A percentile compares a stretch with the other conserved stretches of the same genome.
Conservation (phyloP, 768 basidiomycete genomes). For the Leccinum truebloodii region DNA sequence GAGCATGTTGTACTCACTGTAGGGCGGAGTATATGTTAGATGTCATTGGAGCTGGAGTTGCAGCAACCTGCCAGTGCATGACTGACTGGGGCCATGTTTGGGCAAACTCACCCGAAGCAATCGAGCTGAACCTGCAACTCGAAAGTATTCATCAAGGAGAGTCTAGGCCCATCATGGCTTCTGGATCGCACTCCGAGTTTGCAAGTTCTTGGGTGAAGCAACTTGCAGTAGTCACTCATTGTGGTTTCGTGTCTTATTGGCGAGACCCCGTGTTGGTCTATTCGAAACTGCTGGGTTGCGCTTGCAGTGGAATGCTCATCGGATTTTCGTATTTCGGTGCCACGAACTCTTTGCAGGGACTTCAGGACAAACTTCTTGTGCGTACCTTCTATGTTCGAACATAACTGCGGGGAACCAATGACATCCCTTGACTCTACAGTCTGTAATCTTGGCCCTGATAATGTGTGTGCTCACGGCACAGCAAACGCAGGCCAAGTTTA, state of each 20-base stretch:
- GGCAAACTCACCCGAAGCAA: slow-evolving; percentile 45
- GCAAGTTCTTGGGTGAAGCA: slow-evolving; percentile 43
- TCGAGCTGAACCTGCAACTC: slow-evolving; percentile 41
- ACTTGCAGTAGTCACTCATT: slow-evolving; percentile 29
- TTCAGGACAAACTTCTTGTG: slow-evolving; percentile 46
- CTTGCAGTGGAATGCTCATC: slow-evolving; percentile 37
- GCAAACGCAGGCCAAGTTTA: slow-evolving; percentile 61
- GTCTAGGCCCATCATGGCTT: slow-evolving; percentile 22
- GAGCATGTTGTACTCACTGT: neutral
- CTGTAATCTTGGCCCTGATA: slow-evolving; percentile 53
- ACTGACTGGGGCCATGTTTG: slow-evolving; percentile 54
- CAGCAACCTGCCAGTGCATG: slow-evolving; percentile 34
- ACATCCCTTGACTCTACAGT: slow-evolving; percentile 27
- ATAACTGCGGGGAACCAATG: neutral
- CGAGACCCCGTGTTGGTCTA: slow-evolving; percentile 42
- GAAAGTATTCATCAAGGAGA: slow-evolving; percentile 44
- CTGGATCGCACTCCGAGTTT: slow-evolving; percentile 32
- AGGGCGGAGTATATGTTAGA: slow-evolving; percentile 52
- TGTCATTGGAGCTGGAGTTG: slow-evolving; percentile 58
- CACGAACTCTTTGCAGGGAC: slow-evolving; percentile 39
- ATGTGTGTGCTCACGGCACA: slow-evolving; percentile 49
- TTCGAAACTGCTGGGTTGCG: slow-evolving; percentile 35
- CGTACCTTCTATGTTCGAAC: neutral
- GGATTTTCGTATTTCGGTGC: slow-evolving; percentile 46
- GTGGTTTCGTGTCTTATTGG: slow-evolving; percentile 39